phyloP scores from a whole-genome alignment of 139 green algal genomes.

The Tetradesmus obliquus region DNA sequence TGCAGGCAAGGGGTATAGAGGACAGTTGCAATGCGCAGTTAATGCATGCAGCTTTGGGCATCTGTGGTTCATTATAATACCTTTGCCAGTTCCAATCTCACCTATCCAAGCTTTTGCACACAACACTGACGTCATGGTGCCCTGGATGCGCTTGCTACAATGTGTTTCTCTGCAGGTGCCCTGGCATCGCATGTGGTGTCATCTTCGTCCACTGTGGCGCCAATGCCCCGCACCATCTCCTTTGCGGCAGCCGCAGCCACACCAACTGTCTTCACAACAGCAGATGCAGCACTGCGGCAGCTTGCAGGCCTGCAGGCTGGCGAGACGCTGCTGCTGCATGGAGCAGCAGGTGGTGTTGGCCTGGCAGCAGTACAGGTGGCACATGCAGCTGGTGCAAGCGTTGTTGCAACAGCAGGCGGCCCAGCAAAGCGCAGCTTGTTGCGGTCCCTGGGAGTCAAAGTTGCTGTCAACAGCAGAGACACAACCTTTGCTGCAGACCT shows the following conservation, averaged over 20 bases:
- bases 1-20: no score
- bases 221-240: conserved; percentile 67
- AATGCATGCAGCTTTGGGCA: no score
- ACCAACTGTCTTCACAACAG: conserved; percentile 76
- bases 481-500: conserved; percentile 69
- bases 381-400: conserved; percentile 44
- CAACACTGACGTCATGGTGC: background rate
- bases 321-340: conserved; percentile 71
- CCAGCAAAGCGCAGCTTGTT: conserved; percentile 76
- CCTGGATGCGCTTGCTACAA: no score
- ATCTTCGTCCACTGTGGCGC: conserved; percentile 56
- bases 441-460: conserved; percentile 58
- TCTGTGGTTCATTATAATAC: no score
- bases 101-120: no score
- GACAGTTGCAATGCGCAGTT: no score
- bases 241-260: conserved; percentile 75
- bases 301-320: conserved; percentile 39
- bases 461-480: conserved; percentile 72
- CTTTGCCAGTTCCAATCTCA: no score
- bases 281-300: conserved; percentile 54
- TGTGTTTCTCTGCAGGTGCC: conserved; percentile 49
- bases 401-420: conserved; percentile 79
- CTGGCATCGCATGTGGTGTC: conserved; percentile 75
- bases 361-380: conserved; percentile 77
- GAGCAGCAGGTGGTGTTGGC: conserved; percentile 74